Base-by-base conservation (phyloP, 176 grass and related monocot genomes). In the Rhipidocladum racemiflorum region DNA sequence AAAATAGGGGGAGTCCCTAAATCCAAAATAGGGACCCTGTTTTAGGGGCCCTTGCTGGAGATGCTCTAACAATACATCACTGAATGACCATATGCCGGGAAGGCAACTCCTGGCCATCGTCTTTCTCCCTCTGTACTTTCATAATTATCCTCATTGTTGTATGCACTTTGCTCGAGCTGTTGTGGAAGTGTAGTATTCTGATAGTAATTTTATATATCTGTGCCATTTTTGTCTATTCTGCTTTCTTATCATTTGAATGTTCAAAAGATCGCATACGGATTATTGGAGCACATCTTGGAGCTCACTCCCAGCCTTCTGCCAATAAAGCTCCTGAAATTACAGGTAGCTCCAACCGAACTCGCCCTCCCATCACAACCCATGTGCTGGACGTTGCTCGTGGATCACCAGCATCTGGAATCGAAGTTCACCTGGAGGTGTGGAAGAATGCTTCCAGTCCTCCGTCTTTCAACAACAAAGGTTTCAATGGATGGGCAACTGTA, bases 321-420 rank as follows among this genome's bases (percentile, higher is more conserved):
- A 89, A 89, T 85, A 91, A 89, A 87, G 76, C 81, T 78, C 62
- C 74, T 89, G 73, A 90, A 87, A 85, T 88, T 91, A 93, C 96
- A 95, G 87, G 90, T 86, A 72, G 79, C 38, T 78, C 64, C 12
- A 81, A 49, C 62, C 81, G 86, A 68, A 88, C 83, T 34, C 89
- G 89, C 7, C 96, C 96, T 43, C 92, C 96, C 30, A 91, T 99
- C 20, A 99, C 92, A 83, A 99, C 96, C 53, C 96, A 99, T 73
- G 92, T 99, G 56, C 70, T 93, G 79, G 96, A 99, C 28, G 73
- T 89, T 0, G 91, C 91, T 21, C 48, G 56, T 86, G 96, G 96
- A 64, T 85, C 75, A 11, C 91, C 91, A 60, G 96, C 92, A 68
- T 88, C 96, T 39, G 90, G 90, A 75, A 87, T 99, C 17, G 91